A percentile compares a stretch with the other conserved stretches of the same genome.
Conservation (phyloP, 2,329 filamentous ascomycete species). For the Cordyceps fumosorosea region DNA sequence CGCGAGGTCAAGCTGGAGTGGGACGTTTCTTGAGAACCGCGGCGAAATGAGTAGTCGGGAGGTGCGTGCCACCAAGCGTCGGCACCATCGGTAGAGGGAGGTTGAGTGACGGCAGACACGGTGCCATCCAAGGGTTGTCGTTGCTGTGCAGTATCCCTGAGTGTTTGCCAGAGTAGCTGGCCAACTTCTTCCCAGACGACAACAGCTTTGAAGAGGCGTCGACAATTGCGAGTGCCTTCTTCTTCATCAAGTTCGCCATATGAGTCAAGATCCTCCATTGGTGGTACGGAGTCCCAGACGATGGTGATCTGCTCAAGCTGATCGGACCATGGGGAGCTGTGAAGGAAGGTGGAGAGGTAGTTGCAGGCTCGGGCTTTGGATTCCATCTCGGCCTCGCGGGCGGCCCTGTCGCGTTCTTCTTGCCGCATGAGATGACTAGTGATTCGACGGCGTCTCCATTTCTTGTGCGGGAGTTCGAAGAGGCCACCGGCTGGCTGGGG, state of each 20-base stretch:
- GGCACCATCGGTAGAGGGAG: neutral
- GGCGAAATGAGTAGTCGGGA: neutral
- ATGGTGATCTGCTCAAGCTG: conserved; percentile 29
- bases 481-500: conserved; percentile 10
- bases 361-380: conserved; percentile 25
- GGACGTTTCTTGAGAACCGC: conserved; percentile 7
- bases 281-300: conserved; percentile 27
- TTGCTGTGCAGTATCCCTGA: conserved; percentile 15
- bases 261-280: conserved; percentile 27
- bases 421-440: conserved; percentile 15
- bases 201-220: conserved; percentile 31
- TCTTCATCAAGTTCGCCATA: conserved; percentile 27
- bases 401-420: conserved; percentile 17
- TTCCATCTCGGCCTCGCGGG: conserved; percentile 24
- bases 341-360: conserved; percentile 27
- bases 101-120: neutral
- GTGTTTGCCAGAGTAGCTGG: conserved; percentile 27
- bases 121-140: neutral
- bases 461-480: conserved; percentile 20
- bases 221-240: conserved; percentile 30
- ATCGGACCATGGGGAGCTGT: conserved; percentile 24
- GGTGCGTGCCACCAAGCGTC: conserved; percentile 6
- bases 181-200: conserved; percentile 34
- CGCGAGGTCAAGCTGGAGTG: conserved; percentile 6
- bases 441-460: conserved; percentile 15